These are phyloP conservation scores for Aspergillus sp. DNA, from an alignment of 2,329 filamentous ascomycete species.

Conservation along the genomic window DNA sequence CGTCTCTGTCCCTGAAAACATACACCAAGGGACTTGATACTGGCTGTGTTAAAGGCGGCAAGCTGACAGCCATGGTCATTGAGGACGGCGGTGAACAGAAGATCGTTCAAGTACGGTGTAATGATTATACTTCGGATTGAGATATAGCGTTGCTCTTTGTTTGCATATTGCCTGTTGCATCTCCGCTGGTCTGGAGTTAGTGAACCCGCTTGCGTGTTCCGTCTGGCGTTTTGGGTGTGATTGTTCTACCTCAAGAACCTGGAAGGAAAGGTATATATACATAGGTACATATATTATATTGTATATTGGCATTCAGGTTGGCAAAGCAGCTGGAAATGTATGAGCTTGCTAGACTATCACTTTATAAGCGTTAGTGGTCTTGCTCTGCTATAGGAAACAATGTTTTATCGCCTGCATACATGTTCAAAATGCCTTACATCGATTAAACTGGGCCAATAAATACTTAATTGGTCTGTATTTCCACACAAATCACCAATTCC, in stretches of 20 bases:
- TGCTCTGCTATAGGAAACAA: too few relatives aligned
- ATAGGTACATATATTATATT: too few relatives aligned
- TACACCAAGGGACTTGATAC: constrained; percentile 86
- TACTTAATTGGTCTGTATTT: too few relatives aligned
- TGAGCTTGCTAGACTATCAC: too few relatives aligned
- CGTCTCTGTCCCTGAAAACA: constrained; percentile 62
- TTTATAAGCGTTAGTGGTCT: too few relatives aligned
- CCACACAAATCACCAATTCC: too few relatives aligned
- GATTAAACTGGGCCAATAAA: too few relatives aligned
- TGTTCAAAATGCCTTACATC: too few relatives aligned
- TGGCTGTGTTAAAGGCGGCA: constrained; percentile 72
- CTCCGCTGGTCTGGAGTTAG: not conserved
- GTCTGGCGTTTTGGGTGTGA: constrained; percentile 1
- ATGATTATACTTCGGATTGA: constrained; percentile 25
- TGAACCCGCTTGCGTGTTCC: not conserved
- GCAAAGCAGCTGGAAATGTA: too few relatives aligned
- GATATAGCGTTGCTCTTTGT: not conserved
- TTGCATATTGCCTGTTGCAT: not conserved
- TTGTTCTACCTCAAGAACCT: not conserved
- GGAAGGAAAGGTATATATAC: not conserved
- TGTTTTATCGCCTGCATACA: too few relatives aligned
- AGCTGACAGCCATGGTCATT: constrained; percentile 74
- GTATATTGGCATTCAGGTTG: too few relatives aligned
- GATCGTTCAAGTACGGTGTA: constrained; percentile 44
- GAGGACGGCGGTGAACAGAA: constrained; percentile 51